phyloP scores from a whole-genome alignment of 2,329 filamentous ascomycete species.

The Teratosphaeria epicoccoides region DNA sequence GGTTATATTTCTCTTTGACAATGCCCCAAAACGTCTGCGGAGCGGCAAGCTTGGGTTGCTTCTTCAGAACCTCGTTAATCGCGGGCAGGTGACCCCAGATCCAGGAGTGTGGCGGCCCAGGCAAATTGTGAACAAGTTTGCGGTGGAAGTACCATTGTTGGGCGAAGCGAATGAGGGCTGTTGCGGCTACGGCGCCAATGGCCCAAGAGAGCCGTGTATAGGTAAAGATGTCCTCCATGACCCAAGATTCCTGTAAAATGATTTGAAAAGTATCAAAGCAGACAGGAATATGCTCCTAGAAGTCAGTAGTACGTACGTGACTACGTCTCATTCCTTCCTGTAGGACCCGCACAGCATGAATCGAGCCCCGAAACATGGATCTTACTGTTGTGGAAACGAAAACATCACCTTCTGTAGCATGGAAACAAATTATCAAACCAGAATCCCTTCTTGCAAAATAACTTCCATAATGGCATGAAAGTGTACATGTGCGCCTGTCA shows the following conservation, averaged over 20 bases:
- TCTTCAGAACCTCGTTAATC: conserved; percentile 26
- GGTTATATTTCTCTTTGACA: conserved; percentile 28
- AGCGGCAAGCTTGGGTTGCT: conserved; percentile 27
- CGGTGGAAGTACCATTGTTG: conserved; percentile 17
- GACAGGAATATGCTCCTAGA: background rate
- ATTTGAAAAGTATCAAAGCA: background rate
- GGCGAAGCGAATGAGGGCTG: conserved; percentile 18
- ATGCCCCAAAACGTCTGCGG: conserved; percentile 27
- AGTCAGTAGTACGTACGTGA: too few relatives aligned
- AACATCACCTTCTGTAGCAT: too few relatives aligned
- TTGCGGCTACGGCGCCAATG: conserved; percentile 13
- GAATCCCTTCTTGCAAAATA: too few relatives aligned
- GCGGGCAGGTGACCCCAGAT: conserved; percentile 32
- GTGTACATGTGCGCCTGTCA: too few relatives aligned
- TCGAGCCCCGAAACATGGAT: too few relatives aligned
- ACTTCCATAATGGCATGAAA: too few relatives aligned
- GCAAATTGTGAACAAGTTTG: conserved; percentile 18
- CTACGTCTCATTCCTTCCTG: too few relatives aligned
- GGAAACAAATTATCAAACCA: too few relatives aligned
- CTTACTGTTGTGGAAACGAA: too few relatives aligned
- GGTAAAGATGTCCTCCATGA: conserved; percentile 9
- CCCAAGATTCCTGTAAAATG: background rate
- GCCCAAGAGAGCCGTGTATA: conserved; percentile 14
- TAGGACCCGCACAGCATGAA: too few relatives aligned
- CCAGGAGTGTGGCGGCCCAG: conserved; percentile 32